These are phyloP conservation scores for Ophiostoma sp. DNA, from an alignment of 2,329 filamentous ascomycete genomes.

Conservation along the genomic window DNA sequence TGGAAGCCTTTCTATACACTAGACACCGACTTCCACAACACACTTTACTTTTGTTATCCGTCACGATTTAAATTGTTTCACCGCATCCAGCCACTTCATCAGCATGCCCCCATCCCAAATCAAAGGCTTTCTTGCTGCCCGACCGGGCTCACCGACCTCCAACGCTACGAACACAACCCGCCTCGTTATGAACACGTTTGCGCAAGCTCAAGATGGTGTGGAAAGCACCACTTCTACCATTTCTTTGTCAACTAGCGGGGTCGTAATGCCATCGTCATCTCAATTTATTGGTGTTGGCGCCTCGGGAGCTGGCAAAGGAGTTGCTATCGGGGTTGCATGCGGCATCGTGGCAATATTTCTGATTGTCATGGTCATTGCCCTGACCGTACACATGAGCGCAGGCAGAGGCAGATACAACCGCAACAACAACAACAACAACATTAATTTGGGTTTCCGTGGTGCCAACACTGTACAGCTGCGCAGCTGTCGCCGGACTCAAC, in stretches of 20 bases:
- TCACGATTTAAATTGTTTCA: not conserved
- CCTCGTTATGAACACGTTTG: too few relatives aligned
- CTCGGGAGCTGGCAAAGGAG: not conserved
- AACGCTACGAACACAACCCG: not conserved
- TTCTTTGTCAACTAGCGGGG: not conserved
- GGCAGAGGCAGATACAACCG: not conserved
- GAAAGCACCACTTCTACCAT: not conserved
- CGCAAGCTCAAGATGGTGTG: not conserved
- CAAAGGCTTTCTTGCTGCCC: not conserved
- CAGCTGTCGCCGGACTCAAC: not conserved
- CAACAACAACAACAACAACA: not conserved
- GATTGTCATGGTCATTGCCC: not conserved
- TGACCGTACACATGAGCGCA: not conserved
- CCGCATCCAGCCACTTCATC: not conserved
- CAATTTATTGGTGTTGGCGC: not conserved
- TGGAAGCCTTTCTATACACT: not conserved
- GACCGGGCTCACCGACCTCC: not conserved
- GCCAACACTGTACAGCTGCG: not conserved
- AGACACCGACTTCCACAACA: not conserved
- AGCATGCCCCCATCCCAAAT: not conserved
- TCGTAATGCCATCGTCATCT: not conserved
- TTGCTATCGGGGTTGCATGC: constrained; percentile 7
- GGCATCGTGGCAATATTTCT: constrained; percentile 6
- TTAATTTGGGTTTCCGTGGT: not conserved
- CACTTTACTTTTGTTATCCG: not conserved